Evolutionary conservation across 495 filamentous ascomycete genomes (phyloP).

Genomic region (Aspergillus avenaceus): DNA sequence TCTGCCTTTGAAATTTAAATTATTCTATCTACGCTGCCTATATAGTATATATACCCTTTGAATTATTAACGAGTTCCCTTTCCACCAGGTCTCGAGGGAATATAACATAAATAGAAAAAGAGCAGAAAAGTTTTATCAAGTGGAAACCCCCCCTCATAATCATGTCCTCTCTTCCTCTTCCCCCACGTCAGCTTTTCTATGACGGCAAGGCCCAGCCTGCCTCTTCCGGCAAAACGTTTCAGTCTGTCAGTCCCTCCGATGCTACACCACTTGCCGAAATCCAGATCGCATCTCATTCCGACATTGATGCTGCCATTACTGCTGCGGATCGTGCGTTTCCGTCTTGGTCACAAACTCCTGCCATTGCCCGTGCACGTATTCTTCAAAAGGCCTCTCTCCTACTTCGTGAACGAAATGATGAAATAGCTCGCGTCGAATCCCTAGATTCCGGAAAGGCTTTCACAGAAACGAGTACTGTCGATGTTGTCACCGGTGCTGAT

Average conservation of each 20-base stretch:
- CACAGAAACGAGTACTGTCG: conserved; percentile 70
- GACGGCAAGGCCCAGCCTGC: conserved; percentile 57
- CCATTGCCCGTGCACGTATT: conserved; percentile 63
- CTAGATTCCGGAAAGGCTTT: conserved; percentile 72
- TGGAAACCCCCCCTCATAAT: conserved; percentile 11
- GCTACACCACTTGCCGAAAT: conserved; percentile 59
- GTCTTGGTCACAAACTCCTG: conserved; percentile 61
- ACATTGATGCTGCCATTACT: conserved; percentile 62
- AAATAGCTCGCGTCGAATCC: conserved; percentile 65
- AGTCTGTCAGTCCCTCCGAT: conserved; percentile 64
- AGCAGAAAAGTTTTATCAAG: too few species aligned
- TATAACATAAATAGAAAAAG: too few species aligned
- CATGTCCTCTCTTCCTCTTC: conserved; percentile 39
- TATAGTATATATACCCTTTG: too few species aligned
- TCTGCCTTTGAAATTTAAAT: not conserved
- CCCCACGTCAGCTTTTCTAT: conserved; percentile 62
- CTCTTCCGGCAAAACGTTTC: conserved; percentile 59
- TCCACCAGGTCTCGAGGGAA: too few species aligned
- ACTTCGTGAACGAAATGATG: conserved; percentile 64
- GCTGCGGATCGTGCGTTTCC: conserved; percentile 61
- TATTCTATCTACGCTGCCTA: not conserved
- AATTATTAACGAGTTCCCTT: too few species aligned
- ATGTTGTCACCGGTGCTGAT: conserved; percentile 71
- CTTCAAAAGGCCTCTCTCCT: conserved; percentile 64
- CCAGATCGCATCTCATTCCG: conserved; percentile 55